These are phyloP conservation scores for Penicillium soppii DNA, from an alignment of 495 filamentous ascomycete species.

Conservation along the genomic window DNA sequence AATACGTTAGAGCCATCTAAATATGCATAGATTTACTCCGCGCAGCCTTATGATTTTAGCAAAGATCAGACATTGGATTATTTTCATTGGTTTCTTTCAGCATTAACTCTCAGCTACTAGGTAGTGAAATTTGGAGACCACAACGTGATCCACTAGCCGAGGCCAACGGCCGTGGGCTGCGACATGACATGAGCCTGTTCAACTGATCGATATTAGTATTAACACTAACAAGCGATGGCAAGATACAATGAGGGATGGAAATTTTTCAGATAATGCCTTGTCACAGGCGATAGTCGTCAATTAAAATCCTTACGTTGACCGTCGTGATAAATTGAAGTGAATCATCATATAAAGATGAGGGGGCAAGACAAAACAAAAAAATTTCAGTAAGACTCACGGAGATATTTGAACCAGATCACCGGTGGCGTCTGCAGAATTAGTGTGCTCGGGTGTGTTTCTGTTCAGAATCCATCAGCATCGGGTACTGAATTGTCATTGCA, in stretches of 20 bases:
- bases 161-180: conserved; percentile 1
- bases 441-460: conserved; percentile 1
- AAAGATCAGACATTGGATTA: neutral
- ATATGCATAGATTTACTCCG: too few species aligned
- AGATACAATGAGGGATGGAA: conserved; percentile 11
- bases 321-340: conserved; percentile 82
- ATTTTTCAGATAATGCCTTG: conserved; percentile 71
- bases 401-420: neutral
- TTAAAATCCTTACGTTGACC: conserved; percentile 85
- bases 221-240: conserved; percentile 13
- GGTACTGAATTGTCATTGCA: conserved; percentile 19
- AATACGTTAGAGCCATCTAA: neutral
- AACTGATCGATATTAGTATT: conserved; percentile 24
- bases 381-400: conserved; percentile 25
- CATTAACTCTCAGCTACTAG: neutral
- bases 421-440: conserved; percentile 7
- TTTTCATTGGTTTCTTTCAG: conserved; percentile 3
- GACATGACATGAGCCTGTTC: conserved; percentile 2
- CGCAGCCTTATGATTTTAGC: neutral
- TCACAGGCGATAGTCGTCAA: conserved; percentile 93
- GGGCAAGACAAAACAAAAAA: conserved; percentile 3
- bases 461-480: conserved; percentile 32
- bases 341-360: conserved; percentile 65
- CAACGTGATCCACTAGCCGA: neutral
- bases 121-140: neutral